These are phyloP conservation scores for Lignosus rhinocerotis DNA, from an alignment of 1,284 basidiomycete species.

Conservation along the genomic window DNA sequence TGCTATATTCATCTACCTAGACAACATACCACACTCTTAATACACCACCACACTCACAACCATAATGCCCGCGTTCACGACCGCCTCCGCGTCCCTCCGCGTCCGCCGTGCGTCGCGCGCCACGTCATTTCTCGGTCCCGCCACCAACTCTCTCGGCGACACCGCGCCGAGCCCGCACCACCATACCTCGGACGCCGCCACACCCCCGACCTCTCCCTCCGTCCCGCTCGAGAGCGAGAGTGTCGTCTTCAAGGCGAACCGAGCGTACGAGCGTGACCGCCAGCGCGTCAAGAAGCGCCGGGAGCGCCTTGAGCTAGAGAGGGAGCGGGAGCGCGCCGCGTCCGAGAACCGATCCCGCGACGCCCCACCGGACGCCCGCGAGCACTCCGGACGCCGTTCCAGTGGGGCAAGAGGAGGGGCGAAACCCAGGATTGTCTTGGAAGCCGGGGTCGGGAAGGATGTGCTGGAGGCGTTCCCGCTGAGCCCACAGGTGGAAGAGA, in stretches of 20 bases:
- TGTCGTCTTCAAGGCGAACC: constrained; percentile 40
- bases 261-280: constrained; percentile 48
- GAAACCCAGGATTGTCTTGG: background rate
- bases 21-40: background rate
- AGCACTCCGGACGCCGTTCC: background rate
- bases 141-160: background rate
- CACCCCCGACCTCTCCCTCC: constrained; percentile 1
- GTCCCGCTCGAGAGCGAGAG: constrained; percentile 14
- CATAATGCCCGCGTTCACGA: constrained; percentile 21
- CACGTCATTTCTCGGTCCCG: background rate
- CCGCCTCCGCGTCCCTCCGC: constrained; percentile 16
- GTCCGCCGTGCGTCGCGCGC: constrained; percentile 17
- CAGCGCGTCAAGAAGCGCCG: constrained; percentile 47
- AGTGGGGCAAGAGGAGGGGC: background rate
- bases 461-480: constrained; percentile 1
- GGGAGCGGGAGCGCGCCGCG: constrained; percentile 18
- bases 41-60: background rate
- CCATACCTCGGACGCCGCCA: background rate
- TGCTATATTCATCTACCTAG: background rate
- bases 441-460: background rate
- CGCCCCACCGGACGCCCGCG: constrained; percentile 5
- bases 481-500: constrained; percentile 14
- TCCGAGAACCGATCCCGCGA: constrained; percentile 7
- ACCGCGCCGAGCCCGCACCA: background rate
- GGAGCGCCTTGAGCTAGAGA: constrained; percentile 36